Evolutionary conservation across 768 basidiomycete genomes (phyloP).

Genomic region (Tubosaeta brunneosetosa): DNA sequence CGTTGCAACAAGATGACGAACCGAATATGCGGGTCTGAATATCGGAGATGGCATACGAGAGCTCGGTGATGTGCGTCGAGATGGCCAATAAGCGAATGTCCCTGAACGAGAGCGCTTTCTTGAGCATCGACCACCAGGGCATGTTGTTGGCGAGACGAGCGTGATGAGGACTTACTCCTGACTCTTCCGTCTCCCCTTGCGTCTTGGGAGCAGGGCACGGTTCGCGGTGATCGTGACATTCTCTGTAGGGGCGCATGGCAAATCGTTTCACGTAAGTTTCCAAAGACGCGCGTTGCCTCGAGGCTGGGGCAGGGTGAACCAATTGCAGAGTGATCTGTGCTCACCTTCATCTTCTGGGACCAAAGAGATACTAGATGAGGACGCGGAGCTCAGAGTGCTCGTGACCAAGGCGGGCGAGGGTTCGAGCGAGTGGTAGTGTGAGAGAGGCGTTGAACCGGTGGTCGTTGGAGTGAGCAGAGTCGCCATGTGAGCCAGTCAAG

Average conservation of each 20-base stretch:
- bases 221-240: constrained; percentile 67
- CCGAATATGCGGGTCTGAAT: constrained; percentile 91
- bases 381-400: constrained; percentile 23
- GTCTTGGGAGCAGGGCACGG: constrained; percentile 39
- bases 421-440: constrained; percentile 30
- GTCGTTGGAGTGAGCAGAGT: constrained; percentile 22
- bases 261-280: constrained; percentile 32
- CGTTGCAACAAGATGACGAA: constrained; percentile 28
- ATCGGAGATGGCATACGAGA: constrained; percentile 82
- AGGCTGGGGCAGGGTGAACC: constrained; percentile 9
- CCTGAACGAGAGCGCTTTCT: constrained; percentile 37
- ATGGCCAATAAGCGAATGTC: constrained; percentile 73
- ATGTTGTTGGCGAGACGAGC: constrained; percentile 17
- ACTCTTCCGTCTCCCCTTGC: constrained; percentile 52
- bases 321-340: constrained; percentile 21
- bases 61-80: constrained; percentile 82
- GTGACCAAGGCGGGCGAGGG: constrained; percentile 24
- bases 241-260: constrained; percentile 43
- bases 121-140: constrained; percentile 25
- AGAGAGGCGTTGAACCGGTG: constrained; percentile 29
- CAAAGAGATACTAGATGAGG: constrained; percentile 51
- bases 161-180: constrained; percentile 55
- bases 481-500: constrained; percentile 16
- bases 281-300: constrained; percentile 23
- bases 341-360: constrained; percentile 62